A percentile compares a stretch with the other conserved stretches of the same genome.
Evolutionary conservation across 345 rosid genomes (phyloP).

Genomic region (Gossypium ekmanianum): DNA sequence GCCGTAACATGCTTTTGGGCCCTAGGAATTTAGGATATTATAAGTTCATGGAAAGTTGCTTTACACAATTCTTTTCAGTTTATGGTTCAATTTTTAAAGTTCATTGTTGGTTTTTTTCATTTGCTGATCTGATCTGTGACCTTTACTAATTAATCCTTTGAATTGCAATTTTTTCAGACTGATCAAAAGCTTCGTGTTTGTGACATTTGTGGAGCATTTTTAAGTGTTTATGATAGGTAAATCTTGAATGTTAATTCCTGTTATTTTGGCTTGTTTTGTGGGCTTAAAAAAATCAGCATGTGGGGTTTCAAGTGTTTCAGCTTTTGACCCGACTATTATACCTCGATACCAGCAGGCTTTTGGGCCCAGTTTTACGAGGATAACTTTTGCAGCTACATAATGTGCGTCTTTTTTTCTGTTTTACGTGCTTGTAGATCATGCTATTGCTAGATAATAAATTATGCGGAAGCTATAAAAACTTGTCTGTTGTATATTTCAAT

Average conservation of each 20-base stretch:
- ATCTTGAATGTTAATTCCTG: constrained; percentile 15
- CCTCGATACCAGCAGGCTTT: constrained; percentile 99
- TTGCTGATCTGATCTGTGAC: neutral
- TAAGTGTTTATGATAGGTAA: constrained; percentile 98
- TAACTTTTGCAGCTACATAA: constrained; percentile 99
- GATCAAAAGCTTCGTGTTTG: constrained; percentile 99
- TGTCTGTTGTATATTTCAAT: constrained; percentile 17
- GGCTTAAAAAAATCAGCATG: constrained; percentile 45
- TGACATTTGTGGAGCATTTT: constrained; percentile 99
- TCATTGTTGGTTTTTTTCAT: constrained; percentile 1
- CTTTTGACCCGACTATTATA: constrained; percentile 84
- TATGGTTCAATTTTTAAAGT: neutral
- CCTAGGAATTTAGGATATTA: neutral
- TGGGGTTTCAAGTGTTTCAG: constrained; percentile 89
- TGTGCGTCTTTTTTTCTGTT: constrained; percentile 93
- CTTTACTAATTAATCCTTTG: neutral
- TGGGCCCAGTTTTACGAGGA: constrained; percentile 99
- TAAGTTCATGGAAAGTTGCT: neutral
- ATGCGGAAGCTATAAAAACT: constrained; percentile 22
- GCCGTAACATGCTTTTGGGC: neutral
- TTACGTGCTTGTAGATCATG: constrained; percentile 62
- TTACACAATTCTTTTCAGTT: neutral
- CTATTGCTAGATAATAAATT: constrained; percentile 45
- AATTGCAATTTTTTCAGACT: constrained; percentile 48
- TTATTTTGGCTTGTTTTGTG: constrained; percentile 28